These are phyloP conservation scores for Boletus patriciae DNA, from an alignment of 768 basidiomycete genomes.

Conservation along the genomic window DNA sequence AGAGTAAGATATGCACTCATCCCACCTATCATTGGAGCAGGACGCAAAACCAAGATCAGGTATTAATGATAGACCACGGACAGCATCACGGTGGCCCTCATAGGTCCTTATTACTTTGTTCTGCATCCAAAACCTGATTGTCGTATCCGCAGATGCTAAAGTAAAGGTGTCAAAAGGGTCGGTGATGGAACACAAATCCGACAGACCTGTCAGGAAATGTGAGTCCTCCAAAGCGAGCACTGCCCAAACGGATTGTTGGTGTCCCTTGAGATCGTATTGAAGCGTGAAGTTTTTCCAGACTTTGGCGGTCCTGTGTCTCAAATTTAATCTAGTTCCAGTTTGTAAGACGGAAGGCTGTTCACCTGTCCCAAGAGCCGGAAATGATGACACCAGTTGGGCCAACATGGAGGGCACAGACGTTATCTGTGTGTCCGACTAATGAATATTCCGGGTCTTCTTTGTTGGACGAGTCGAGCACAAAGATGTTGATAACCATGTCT, in stretches of 20 bases:
- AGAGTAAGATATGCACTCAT: not conserved
- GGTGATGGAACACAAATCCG: slow-evolving; percentile 12
- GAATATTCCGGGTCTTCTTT: slow-evolving; percentile 77
- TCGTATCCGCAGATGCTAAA: slow-evolving; percentile 90
- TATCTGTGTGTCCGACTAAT: slow-evolving; percentile 85
- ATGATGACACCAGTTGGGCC: slow-evolving; percentile 72
- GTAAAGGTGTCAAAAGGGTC: slow-evolving; percentile 8
- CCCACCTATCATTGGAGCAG: slow-evolving; percentile 90
- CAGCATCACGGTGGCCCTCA: slow-evolving; percentile 87
- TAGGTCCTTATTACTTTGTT: slow-evolving; percentile 76
- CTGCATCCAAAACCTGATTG: slow-evolving; percentile 84
- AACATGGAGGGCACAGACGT: slow-evolving; percentile 83
- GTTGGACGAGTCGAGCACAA: slow-evolving; percentile 53
- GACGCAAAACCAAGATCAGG: slow-evolving; percentile 92
- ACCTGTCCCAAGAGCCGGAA: slow-evolving; percentile 98
- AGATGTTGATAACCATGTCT: slow-evolving; percentile 85
- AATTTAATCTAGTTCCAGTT: not conserved
- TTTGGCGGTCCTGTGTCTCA: slow-evolving; percentile 74
- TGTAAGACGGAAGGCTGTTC: slow-evolving; percentile 27
- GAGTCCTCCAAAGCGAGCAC: slow-evolving; percentile 78
- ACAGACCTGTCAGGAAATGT: slow-evolving; percentile 77
- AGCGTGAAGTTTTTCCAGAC: slow-evolving; percentile 84
- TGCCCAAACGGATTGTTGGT: slow-evolving; percentile 93
- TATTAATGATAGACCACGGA: slow-evolving; percentile 78
- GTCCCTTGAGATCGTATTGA: slow-evolving; percentile 75